Conservation (phyloP, 2,329 filamentous ascomycete species). For the Fusarium coffeatum region DNA sequence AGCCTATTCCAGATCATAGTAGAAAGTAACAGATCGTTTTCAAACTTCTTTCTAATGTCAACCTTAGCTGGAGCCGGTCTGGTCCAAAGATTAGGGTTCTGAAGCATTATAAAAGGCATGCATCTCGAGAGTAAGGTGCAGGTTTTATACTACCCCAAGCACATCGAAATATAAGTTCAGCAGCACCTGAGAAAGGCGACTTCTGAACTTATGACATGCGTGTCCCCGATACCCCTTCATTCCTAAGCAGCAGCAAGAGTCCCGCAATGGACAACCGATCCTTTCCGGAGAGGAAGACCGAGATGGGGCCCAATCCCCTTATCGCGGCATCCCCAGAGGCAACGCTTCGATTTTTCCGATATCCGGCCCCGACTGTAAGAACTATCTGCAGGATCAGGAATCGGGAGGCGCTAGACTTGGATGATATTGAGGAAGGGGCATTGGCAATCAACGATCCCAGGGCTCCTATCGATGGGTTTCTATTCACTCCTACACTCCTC, state of each 20-base stretch:
- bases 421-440: background rate
- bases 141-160: background rate
- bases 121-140: fast-evolving
- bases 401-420: background rate
- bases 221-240: background rate
- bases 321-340: too few relatives aligned
- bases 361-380: too few relatives aligned
- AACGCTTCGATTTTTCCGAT: too few relatives aligned
- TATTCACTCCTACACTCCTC: background rate
- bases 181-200: background rate
- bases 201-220: background rate
- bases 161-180: background rate
- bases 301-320: too few relatives aligned
- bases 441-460: background rate
- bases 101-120: background rate
- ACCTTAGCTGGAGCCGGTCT: fast-evolving
- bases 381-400: too few relatives aligned
- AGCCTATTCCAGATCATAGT: background rate
- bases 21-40: background rate
- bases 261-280: background rate
- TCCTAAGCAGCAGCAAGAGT: background rate
- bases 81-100: background rate
- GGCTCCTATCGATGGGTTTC: background rate
- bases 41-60: background rate
- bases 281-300: background rate